Evolutionary conservation across 495 filamentous ascomycete species (phyloP).

Genomic region (Talaromyces adpressus): DNA sequence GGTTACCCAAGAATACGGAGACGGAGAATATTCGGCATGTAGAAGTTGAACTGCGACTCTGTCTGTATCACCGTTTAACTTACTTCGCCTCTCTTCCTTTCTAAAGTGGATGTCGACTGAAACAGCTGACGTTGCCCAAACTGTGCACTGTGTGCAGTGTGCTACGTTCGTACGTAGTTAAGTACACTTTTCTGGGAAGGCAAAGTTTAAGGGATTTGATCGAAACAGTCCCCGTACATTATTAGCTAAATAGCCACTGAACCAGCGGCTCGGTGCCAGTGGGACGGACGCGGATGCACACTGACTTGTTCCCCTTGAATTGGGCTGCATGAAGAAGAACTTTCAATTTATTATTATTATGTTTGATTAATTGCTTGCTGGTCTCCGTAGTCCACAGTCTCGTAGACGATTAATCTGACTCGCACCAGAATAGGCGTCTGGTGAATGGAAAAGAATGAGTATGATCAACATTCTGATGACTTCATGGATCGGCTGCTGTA

Average conservation of each 20-base stretch:
- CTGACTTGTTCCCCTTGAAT: background rate
- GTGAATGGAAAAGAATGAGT: background rate
- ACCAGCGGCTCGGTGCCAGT: constrained; percentile 1
- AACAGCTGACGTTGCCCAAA: background rate
- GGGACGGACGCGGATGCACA: background rate
- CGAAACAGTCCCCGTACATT: background rate
- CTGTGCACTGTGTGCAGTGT: background rate
- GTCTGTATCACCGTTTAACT: background rate
- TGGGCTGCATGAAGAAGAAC: background rate
- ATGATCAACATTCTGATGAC: background rate
- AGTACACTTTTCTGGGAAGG: too few relatives aligned
- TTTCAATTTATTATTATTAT: background rate
- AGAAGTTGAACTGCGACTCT: too few relatives aligned
- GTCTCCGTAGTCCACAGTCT: too few relatives aligned
- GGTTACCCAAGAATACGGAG: background rate
- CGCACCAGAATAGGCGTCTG: background rate
- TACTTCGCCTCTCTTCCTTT: background rate
- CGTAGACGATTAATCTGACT: background rate
- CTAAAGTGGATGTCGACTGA: background rate
- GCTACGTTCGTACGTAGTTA: too few relatives aligned
- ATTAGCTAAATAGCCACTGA: background rate
- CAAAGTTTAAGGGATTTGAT: background rate
- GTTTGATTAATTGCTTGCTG: too few relatives aligned
- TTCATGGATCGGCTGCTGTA: background rate
- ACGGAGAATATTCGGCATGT: background rate